Base-by-base conservation (phyloP, 2,329 filamentous ascomycete genomes). In the Gyromitra esculenta region DNA sequence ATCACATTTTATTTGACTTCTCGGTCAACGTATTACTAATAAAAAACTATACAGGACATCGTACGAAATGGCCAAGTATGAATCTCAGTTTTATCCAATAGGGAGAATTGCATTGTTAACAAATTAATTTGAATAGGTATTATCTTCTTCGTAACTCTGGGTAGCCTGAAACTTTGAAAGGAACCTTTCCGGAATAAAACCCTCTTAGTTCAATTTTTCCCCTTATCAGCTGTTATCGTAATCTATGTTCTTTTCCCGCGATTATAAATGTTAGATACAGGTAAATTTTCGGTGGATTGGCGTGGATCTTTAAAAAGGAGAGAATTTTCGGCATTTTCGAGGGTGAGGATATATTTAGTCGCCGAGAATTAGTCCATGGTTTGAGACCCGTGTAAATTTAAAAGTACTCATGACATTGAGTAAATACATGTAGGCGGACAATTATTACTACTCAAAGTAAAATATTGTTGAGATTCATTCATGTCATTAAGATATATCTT, bases 31-130 rank as follows among this genome's bases (percentile, higher is more conserved):
- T n/a, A 43, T 7, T 70, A 9, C 25, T 63, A 62, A 68, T 11
- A 5, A 2, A 41, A 5, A 43, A 37, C 18, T 52, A 13, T 39
- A 48, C 3, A 79, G 78, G 80, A 81, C 80, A 45, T 80, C 79
- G 21, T 81, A 81, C 45, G 80, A 81, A 75, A 81, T 81, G 80
- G 80, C 80, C 8, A 81, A 81, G 80, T 81, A 75, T 73, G 60
- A 39, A 63, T n/a, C 63, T 70, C 62, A 25, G 6, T 3, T 52
- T 11, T 8, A 52, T 54, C 9, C 39, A 8, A 5, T 4, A 45
- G 35, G 7, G 56, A 6, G 18, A 11, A 8, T 18, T 7, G 15
- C 43, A 4, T 64, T 63, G 56, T 59, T 77, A 63, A 74, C 39
- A 63, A 8, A 21, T 37, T 39, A 63, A 18, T 48, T 39, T 50